Conservation (phyloP, 495 filamentous ascomycete genomes). For the Astrothelium subdiscretum region DNA sequence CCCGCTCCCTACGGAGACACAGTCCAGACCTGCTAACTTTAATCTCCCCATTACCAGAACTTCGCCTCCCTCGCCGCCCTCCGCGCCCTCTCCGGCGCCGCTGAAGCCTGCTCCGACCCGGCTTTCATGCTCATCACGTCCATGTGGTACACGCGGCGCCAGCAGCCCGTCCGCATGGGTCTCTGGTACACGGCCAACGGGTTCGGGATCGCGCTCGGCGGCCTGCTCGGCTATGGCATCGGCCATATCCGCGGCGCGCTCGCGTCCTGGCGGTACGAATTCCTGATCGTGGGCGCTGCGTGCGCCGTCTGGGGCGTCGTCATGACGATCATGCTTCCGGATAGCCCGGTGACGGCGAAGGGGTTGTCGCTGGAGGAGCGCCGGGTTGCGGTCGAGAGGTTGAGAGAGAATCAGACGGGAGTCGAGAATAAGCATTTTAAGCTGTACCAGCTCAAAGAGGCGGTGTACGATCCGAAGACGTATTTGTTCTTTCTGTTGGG, state of each 20-base stretch:
- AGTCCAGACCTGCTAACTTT: not conserved
- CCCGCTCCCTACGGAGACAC: not conserved
- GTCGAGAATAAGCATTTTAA: slow-evolving; percentile 35
- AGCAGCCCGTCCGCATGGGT: slow-evolving; percentile 49
- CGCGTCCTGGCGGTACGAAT: slow-evolving; percentile 33
- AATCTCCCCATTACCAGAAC: slow-evolving; percentile 13
- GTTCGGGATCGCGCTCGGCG: slow-evolving; percentile 46
- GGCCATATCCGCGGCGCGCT: slow-evolving; percentile 19
- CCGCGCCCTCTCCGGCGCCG: slow-evolving; percentile 44
- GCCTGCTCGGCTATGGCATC: slow-evolving; percentile 45
- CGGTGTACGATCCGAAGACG: slow-evolving; percentile 47
- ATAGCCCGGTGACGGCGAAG: slow-evolving; percentile 16
- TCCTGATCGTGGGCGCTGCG: slow-evolving; percentile 30
- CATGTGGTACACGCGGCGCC: slow-evolving; percentile 42
- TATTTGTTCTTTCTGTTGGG: slow-evolving; percentile 53
- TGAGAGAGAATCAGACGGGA: slow-evolving; percentile 16
- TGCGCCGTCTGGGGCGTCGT: slow-evolving; percentile 32
- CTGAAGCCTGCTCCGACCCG: slow-evolving; percentile 40
- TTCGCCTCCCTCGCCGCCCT: slow-evolving; percentile 43
- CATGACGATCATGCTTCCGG: slow-evolving; percentile 21
- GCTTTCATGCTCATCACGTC: slow-evolving; percentile 32
- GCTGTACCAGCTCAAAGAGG: slow-evolving; percentile 45
- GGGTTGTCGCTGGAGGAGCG: slow-evolving; percentile 10
- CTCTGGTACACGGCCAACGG: slow-evolving; percentile 52
- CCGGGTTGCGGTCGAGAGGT: slow-evolving; percentile 14